Base-by-base conservation (phyloP, 352 stramenopile genomes). In the Phytophthora aleatoria region DNA sequence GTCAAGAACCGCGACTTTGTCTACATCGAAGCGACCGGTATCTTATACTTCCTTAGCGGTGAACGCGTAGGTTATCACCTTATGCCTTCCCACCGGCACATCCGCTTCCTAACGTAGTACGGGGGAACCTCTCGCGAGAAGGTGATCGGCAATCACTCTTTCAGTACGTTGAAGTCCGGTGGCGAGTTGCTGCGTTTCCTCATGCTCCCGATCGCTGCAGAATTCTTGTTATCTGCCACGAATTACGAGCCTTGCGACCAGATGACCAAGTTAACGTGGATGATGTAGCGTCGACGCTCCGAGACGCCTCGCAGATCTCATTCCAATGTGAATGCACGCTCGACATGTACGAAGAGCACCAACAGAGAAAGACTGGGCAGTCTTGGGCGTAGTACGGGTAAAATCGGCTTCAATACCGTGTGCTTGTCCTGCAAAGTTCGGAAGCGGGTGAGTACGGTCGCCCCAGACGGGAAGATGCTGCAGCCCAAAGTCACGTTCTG, bases 41-140 rank as follows among this genome's bases (percentile, higher is more conserved):
- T 52, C 2, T 13, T 58, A 13, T 28, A 47, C 13, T 47, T 52
- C 5, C 0, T 30, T 3, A 64, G 42, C 27, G 20, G 48, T 3
- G 36, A 57, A 33, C 47, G 38, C 16, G 38, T 87, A 9, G 77
- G 80, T 13, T 89, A 74, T 67, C 75, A 85, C 39, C 57, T 89
- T 8, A 71, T 82, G 49, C 77, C 84, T 61, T 85, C 20, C 20
- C 20, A 20, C 20, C 20, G 20, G 20, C 20, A 20, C 20, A 20
- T 20, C 20, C 20, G 20, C 20, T 20, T 20, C 20, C 20, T 20
- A 20, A 20, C 20, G 20, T 20, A 20, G 20, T 20, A 0, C 20
- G 20, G 20, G 20, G 20, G 20, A 20, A 20, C 20, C 20, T 20
- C 20, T 20, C 20, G 20, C 20, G 20, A 20, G 20, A 20, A 20